A percentile compares a stretch with the other conserved stretches of the same genome.
Conservation (phyloP, 1,139 yeast genomes). For the Lizanozyma gosingica region DNA sequence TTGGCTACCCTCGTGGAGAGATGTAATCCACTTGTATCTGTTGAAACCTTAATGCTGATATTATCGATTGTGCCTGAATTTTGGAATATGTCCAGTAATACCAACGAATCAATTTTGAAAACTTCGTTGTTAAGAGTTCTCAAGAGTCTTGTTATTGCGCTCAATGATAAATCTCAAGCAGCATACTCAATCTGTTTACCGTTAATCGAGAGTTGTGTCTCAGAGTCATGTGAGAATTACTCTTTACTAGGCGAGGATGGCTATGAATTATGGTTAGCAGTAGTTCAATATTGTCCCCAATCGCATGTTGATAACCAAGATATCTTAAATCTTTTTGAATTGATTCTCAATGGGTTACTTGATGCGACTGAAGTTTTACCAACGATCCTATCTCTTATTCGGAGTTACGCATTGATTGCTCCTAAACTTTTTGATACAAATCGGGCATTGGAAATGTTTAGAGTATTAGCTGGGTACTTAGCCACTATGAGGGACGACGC, state of each 20-base stretch:
- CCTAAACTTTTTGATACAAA: slow-evolving; percentile 37
- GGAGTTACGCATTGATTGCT: slow-evolving; percentile 61
- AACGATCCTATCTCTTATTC: slow-evolving; percentile 52
- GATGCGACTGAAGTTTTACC: slow-evolving; percentile 75
- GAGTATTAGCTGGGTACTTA: slow-evolving; percentile 47
- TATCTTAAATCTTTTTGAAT: slow-evolving; percentile 31
- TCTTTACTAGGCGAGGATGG: slow-evolving; percentile 79
- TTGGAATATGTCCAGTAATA: slow-evolving; percentile 52
- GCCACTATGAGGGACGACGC: slow-evolving; percentile 65
- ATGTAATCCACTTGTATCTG: slow-evolving; percentile 51
- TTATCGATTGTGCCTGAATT: slow-evolving; percentile 56
- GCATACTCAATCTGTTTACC: slow-evolving; percentile 65
- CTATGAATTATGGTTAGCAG: slow-evolving; percentile 69
- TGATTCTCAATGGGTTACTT: slow-evolving; percentile 41
- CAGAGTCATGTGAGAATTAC: slow-evolving; percentile 47
- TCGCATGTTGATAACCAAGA: slow-evolving; percentile 13
- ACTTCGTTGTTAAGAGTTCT: slow-evolving; percentile 65
- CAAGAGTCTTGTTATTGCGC: slow-evolving; percentile 53
- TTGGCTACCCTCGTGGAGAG: slow-evolving; percentile 57
- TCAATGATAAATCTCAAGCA: slow-evolving; percentile 48
- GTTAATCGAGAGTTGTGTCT: slow-evolving; percentile 55
- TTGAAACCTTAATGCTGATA: slow-evolving; percentile 42
- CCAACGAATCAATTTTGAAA: slow-evolving; percentile 51
- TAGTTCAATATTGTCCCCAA: slow-evolving; percentile 49
- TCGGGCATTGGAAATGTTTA: slow-evolving; percentile 33